phyloP scores from a whole-genome alignment of 352 stramenopile species.

The Phytopythium chamaehyphon region DNA sequence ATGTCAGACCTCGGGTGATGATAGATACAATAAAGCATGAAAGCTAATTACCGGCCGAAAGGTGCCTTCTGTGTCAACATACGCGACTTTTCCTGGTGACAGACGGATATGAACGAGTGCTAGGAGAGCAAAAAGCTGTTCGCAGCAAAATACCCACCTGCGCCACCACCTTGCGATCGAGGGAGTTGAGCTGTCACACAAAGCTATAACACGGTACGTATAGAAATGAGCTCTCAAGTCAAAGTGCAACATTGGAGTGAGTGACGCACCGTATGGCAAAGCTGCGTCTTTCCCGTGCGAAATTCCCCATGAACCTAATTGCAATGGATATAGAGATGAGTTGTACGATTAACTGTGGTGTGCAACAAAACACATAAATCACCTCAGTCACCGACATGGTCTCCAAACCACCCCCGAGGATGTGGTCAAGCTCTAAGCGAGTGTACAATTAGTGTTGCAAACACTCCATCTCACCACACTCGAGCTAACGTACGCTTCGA shows the following conservation, averaged over 20 bases:
- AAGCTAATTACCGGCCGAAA: constrained; percentile 84
- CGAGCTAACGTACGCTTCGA: constrained; percentile 42
- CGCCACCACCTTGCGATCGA: constrained; percentile 72
- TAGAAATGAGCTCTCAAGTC: no score
- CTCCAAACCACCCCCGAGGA: constrained; percentile 87
- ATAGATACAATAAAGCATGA: neutral
- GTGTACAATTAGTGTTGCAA: neutral
- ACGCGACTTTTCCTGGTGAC: constrained; percentile 68
- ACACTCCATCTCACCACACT: constrained; percentile 7
- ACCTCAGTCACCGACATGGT: constrained; percentile 91
- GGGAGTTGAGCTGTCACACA: constrained; percentile 85
- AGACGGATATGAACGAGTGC: neutral
- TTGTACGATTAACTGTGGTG: neutral
- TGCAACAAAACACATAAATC: constrained; percentile 1
- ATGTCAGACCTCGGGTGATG: neutral
- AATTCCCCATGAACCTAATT: constrained; percentile 89
- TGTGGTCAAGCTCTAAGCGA: constrained; percentile 70
- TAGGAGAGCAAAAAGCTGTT: neutral
- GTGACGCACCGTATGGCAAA: constrained; percentile 82
- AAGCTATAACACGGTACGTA: constrained; percentile 21
- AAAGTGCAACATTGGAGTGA: no score
- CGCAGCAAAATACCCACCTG: constrained; percentile 32
- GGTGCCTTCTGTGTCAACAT: constrained; percentile 91
- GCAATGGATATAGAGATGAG: neutral
- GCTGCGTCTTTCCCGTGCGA: constrained; percentile 93